Evolutionary conservation across 495 filamentous ascomycete species (phyloP), one percentile per base, ranked within the genome.

Genomic region (Aspergillus asperescens): DNA sequence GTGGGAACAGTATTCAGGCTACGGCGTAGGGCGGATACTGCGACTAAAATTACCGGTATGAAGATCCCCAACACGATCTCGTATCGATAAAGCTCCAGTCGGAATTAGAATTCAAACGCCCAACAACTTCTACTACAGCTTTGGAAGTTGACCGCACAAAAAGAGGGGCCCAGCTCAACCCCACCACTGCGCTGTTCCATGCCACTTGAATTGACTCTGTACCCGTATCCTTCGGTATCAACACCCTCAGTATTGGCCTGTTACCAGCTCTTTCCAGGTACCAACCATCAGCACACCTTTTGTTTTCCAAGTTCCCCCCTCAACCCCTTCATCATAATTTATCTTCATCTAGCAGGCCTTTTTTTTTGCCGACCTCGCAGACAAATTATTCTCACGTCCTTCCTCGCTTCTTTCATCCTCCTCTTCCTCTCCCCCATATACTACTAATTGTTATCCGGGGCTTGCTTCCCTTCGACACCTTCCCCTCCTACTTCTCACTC

Each of bases 381-480:
- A 49, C 20, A 50, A 53, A 32, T 48, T 29, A 35, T 52, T 50
- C 43, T 46, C 43, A 46, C 13, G 18, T 24, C 29, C 22, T 24
- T 29, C 20, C 37, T 51, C 39, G 29, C 24, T 29, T 50, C 46
- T 51, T 29, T 40, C 34, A 48, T 22, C 32, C 38, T 25, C 32
- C 32, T 53, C 48, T 43, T 31, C 28, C 22, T 24, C 24, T 52
- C 55, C 44, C 44, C 34, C 50, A 46, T 69, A 61, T 70, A 70
- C 64, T 31, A 27, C 63, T 65, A 65, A 61, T 62, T 60, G 59
- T 66, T 63, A 63, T 65, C 58, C 35, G 58, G 58, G 58, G 58
- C 54, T 60, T 47, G 27, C 39, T 60, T 60, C 52, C 57, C 52
- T 25, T 48, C 35, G 15, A 34, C 49, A 41, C 34, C 32, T 58